Base-by-base conservation (phyloP, 2,329 filamentous ascomycete genomes). In the Colletotrichum echinochloae region DNA sequence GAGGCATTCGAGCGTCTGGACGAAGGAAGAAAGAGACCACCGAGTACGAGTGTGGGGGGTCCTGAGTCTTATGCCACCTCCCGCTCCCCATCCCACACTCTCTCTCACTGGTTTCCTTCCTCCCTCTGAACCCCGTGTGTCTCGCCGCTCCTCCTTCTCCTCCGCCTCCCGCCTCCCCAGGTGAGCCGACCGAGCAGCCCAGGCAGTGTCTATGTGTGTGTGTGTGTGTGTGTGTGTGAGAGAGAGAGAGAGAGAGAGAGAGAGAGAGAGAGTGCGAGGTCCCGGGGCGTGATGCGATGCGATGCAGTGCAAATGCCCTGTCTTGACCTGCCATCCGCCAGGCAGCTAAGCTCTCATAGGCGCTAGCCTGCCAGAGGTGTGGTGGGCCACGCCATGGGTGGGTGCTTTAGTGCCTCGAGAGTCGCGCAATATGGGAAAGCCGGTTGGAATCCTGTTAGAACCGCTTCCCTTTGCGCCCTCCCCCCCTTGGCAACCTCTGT, bases 1-100 rank as follows among this genome's bases (percentile, higher is more conserved):
- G 37, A 65, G 54, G 61, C 49, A 60, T 48, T 70, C 54, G 62
- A 37, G 35, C 60, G 49, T 52, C 66, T 39, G 48, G 33, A 55
- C 18, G 49, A 37, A 51, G 56, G 51, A 12, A 61, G 51, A 59
- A 51, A 49, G 49, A 65, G 57, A 56, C 41, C 33, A n/a, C 60
- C 41, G 62, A 49, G 63, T 66, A 41, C 49, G 56, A 60, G 44
- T 62, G 64, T 66, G 67, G 64, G 64, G 67, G 64, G 67, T 67
- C 52, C 37, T 18, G 52, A 37, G 52, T 55, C 67, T 70, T 70
- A 67, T 70, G 66, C 54, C 62, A 60, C 46, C 60, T 70, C 46
- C 62, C 62, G 54, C 66, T 66, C 62, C 61, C 41, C 37, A 35
- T 35, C 51, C 51, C 52, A 23, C 30, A 23, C 51, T 20, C 48